Evolutionary conservation across 208 protist species (phyloP), one percentile per base, ranked within the genome.

Genomic region (Crithidia mellificae): DNA sequence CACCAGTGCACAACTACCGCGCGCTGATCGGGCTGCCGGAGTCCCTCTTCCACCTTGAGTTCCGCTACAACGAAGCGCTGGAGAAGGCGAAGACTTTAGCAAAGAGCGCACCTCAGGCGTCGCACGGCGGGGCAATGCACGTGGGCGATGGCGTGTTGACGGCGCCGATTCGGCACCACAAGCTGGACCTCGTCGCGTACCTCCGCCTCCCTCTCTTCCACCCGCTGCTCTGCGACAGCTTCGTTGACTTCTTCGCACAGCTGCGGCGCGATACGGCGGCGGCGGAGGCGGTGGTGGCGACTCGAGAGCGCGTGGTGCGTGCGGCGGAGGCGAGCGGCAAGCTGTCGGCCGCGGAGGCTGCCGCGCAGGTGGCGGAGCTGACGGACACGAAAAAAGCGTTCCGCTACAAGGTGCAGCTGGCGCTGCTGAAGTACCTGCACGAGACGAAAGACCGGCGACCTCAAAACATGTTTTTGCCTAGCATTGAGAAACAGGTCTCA

Each of bases 401-500:
- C 36, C 74, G 76, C 38, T 83, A 85, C 51, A 64, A 84, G 55
- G 68, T 95, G 25, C 84, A 97, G 69, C 80, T 93, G 14, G 84
- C 87, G 46, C 72, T 97, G 41, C 72, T 97, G 52, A 81, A 84
- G 49, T 97, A 93, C 63, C 62, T 97, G 32, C 92, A 97, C 59
- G 85, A 93, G 34, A 73, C 68, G 34, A 97, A 94, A 64, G 87
- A 92, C 44, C 86, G 84, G 30, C 68, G 84, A 8, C 87, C 91
- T 11, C 85, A 91, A 46, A 84, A 73, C 49, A 79, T 87, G 74
- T 96, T 85, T 58, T 74, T 96, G 41, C 89, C 91, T n/a, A 80
- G 80, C 53, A 80, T 94, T 38, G 72, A 77, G 44, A 66, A 77
- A 41, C 54, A 79, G 51, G 61, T 72, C 15, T 44, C 39, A 36